Percentiles rank a stretch among this genome's conserved stretches.
Evolutionary conservation across 306 rosid genomes (phyloP).

Genomic region (Quillaja saponaria): DNA sequence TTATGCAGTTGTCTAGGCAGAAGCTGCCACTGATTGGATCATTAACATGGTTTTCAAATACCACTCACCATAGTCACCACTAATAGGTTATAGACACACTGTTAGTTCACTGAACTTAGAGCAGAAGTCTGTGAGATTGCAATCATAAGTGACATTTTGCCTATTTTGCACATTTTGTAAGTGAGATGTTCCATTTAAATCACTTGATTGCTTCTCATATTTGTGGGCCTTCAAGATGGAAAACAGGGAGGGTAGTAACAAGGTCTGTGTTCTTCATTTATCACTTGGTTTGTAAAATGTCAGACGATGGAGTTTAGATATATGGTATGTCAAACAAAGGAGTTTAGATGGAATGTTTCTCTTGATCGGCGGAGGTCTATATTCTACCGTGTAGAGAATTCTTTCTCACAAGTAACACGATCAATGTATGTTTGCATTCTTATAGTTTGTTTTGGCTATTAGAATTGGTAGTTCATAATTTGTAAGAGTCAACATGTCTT

Average conservation of each 20-base stretch:
- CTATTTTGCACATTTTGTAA: too few species aligned
- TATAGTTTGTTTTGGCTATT: neutral
- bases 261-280: neutral
- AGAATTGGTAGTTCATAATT: neutral
- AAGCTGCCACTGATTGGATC: slow-evolving; percentile 5
- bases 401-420: neutral
- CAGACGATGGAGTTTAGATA: neutral
- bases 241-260: neutral
- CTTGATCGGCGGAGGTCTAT: neutral
- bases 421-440: neutral
- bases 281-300: slow-evolving; percentile 1
- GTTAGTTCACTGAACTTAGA: neutral
- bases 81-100: slow-evolving; percentile 1
- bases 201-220: too few species aligned
- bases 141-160: neutral
- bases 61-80: too few species aligned
- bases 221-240: neutral
- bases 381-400: neutral
- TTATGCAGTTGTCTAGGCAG: neutral
- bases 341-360: neutral
- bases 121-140: slow-evolving; percentile 1
- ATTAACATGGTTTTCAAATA: neutral
- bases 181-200: neutral
- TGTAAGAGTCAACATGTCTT: neutral
- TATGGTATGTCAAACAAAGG: neutral